phyloP scores from a whole-genome alignment of 2,329 filamentous ascomycete genomes.

The Colletotrichum camelliae region DNA sequence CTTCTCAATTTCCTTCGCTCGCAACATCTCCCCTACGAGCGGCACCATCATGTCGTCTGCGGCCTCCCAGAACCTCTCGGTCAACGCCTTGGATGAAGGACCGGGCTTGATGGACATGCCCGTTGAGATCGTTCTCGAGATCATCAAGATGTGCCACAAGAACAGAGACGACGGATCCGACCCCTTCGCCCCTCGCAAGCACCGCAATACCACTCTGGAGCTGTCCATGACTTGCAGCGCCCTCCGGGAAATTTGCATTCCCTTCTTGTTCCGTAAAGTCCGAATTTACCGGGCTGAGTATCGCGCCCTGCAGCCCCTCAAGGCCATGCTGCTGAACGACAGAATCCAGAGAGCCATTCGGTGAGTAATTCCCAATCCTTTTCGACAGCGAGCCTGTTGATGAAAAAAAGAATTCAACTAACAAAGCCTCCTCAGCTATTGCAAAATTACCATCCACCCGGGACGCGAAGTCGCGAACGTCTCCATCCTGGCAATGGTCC shows the following conservation, averaged over 20 bases:
- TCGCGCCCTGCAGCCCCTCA: background rate
- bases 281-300: background rate
- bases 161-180: background rate
- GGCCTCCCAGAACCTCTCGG: background rate
- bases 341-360: background rate
- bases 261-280: rapidly evolving
- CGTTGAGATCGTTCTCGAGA: background rate
- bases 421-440: background rate
- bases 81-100: background rate
- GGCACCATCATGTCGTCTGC: background rate
- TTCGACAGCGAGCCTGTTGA: background rate
- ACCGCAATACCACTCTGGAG: background rate
- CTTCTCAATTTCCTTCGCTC: background rate
- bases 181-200: background rate
- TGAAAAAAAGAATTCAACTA: background rate
- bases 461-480: background rate
- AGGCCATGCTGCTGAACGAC: background rate
- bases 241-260: background rate
- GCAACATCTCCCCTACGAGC: background rate
- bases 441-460: background rate
- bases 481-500: background rate
- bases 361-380: background rate
- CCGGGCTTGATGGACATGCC: background rate
- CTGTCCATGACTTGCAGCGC: background rate
- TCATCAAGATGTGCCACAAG: background rate